Evolutionary conservation across 2,329 filamentous ascomycete species (phyloP).

Genomic region (Sporothrix protearum): DNA sequence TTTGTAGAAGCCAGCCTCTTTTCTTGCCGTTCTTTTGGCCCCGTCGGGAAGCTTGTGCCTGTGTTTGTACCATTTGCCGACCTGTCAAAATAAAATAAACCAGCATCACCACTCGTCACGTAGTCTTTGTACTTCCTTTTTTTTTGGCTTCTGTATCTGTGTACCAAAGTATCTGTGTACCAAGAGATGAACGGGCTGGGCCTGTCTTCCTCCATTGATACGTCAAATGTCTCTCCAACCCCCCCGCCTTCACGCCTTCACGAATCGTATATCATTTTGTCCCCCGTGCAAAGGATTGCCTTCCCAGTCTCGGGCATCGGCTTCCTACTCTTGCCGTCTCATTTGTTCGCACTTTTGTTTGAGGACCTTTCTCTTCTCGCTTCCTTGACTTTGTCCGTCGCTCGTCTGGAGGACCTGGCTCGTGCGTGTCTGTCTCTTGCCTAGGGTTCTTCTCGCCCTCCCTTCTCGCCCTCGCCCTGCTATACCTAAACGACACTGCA

Average conservation of each 20-base stretch:
- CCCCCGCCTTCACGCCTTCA: too few species aligned
- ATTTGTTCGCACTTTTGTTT: background rate
- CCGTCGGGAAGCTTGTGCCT: background rate
- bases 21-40: background rate
- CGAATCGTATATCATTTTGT: background rate
- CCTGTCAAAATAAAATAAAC: background rate
- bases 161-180: too few species aligned
- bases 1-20: background rate
- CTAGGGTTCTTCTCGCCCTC: background rate
- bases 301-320: background rate
- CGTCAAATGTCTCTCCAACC: background rate
- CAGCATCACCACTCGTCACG: background rate
- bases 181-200: background rate
- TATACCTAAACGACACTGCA: conserved; percentile 3
- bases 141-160: background rate
- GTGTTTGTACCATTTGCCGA: background rate
- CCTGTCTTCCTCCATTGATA: background rate
- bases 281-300: background rate
- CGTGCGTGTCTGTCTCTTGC: conserved; percentile 6
- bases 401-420: background rate
- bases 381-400: too few species aligned
- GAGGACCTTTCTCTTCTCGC: background rate
- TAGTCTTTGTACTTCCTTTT: background rate
- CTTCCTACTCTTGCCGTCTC: background rate
- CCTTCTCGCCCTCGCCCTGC: background rate